Percentiles rank a stretch among this genome's conserved stretches.
These are phyloP conservation scores for Acanthamoeba healyi DNA, from an alignment of 208 protist species.

Conservation along the genomic window DNA sequence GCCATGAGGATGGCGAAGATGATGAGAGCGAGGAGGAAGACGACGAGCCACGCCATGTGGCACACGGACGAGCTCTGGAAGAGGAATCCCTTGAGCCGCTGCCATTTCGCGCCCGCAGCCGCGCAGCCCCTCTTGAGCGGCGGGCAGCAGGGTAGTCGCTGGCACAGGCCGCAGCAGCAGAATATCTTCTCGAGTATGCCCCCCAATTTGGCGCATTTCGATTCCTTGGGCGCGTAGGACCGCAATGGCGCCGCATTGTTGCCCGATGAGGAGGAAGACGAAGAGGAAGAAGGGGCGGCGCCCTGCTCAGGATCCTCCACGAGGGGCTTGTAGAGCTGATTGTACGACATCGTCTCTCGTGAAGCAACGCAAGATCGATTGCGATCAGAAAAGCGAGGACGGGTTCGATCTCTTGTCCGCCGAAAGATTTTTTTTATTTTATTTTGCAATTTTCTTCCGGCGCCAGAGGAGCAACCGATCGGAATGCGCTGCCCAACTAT, in stretches of 20 bases:
- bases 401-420: no score
- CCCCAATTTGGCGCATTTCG: neutral
- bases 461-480: no score
- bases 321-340: constrained; percentile 25
- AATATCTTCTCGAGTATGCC: neutral
- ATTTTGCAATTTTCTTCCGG: no score
- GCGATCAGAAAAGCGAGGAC: no score
- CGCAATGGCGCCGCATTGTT: no score
- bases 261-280: neutral
- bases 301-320: neutral
- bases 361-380: no score
- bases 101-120: neutral
- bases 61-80: constrained; percentile 47
- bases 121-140: neutral
- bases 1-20: constrained; percentile 43
- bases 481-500: no score
- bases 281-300: neutral
- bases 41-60: neutral
- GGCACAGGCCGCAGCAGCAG: neutral
- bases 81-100: neutral
- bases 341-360: constrained; percentile 6
- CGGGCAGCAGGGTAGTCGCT: constrained; percentile 6
- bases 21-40: neutral
- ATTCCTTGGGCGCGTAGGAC: no score
- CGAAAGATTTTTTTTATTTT: no score